These are phyloP conservation scores for Myrmaecium sp. DNA, from an alignment of 2,329 filamentous ascomycete genomes.

Conservation along the genomic window DNA sequence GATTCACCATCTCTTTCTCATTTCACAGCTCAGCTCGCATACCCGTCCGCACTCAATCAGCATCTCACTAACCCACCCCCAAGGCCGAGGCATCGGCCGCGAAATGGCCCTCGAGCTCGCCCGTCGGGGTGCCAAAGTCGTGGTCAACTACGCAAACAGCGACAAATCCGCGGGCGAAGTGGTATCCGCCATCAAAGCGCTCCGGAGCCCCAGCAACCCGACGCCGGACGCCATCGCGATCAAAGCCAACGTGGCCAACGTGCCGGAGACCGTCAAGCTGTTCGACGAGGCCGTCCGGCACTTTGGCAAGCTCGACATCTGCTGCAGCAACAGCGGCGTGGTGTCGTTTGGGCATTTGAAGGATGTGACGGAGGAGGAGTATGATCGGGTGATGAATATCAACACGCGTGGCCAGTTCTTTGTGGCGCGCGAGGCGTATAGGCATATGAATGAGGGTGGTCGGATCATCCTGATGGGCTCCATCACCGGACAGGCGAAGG, in stretches of 20 bases:
- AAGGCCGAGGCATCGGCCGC: constrained; percentile 47
- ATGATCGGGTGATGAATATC: constrained; percentile 41
- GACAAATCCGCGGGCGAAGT: constrained; percentile 46
- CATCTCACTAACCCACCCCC: constrained; percentile 8
- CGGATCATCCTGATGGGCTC: constrained; percentile 38
- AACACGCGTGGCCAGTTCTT: constrained; percentile 49
- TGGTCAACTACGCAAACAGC: constrained; percentile 53
- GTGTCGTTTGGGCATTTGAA: constrained; percentile 36
- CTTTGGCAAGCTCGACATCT: constrained; percentile 51
- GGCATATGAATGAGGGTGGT: constrained; percentile 33
- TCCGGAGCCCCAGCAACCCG: constrained; percentile 37
- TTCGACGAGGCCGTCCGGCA: constrained; percentile 45
- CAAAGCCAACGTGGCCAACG: constrained; percentile 51
- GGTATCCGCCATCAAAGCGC: constrained; percentile 46
- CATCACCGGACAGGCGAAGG: constrained; percentile 40
- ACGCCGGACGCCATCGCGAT: constrained; percentile 47
- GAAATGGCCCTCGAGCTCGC: constrained; percentile 51
- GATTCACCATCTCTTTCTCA: constrained; percentile 4
- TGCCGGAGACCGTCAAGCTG: constrained; percentile 43
- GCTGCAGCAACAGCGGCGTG: constrained; percentile 50
- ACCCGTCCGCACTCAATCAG: constrained; percentile 2
- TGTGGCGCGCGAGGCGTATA: constrained; percentile 40
- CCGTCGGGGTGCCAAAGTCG: constrained; percentile 46
- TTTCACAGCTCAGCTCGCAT: background rate
- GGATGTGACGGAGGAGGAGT: constrained; percentile 37